Evolutionary conservation across 192 early-diverging fungal species (phyloP), one percentile per base, ranked within the genome.

Genomic region (Coemansia sp.): DNA sequence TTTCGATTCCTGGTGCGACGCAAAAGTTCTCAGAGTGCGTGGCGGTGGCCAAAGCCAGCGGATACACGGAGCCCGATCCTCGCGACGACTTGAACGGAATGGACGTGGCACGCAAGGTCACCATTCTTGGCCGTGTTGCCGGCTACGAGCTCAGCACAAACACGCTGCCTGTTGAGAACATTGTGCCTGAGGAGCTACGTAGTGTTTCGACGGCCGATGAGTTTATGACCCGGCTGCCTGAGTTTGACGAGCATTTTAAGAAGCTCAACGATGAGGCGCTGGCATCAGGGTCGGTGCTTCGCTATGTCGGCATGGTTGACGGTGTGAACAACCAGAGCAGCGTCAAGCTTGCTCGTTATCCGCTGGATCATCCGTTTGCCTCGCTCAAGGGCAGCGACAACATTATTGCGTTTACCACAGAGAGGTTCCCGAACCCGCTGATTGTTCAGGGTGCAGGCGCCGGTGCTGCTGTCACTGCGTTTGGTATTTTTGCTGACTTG

Each of bases 21-120:
- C 83, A 83, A 37, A 80, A 72, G 35, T 99, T 99, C 82, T 95
- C 94, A 7, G 88, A 91, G 39, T 92, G 91, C 64, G 97, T 99
- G 56, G 72, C 82, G 60, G 89, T 89, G 23, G 97, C 95, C 58
- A 98, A 94, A 79, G 88, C 89, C 25, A 85, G 89, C 39, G 97
- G 97, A 3, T 99, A 95, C 77, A 99, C 97, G 26, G 97, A 99
- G 67, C 97, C 97, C 27, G 97, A 99, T 73, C 97, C 97, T 25
- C 85, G 97, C 47, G 97, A 99, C 69, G 97, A 99, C 65, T 85
- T 99, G 61, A 99, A 99, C 67, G 97, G 96, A 27, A 90, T 99
- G 92, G 97, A 99, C 69, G 95, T 99, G 25, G 96, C 94, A n/a
- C 92, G 96, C 59, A 99, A 99, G 82, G 92, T 93, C 49, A 72